These are phyloP conservation scores for Monosporascus sp. DNA, from an alignment of 2,329 filamentous ascomycete genomes.

Conservation along the genomic window DNA sequence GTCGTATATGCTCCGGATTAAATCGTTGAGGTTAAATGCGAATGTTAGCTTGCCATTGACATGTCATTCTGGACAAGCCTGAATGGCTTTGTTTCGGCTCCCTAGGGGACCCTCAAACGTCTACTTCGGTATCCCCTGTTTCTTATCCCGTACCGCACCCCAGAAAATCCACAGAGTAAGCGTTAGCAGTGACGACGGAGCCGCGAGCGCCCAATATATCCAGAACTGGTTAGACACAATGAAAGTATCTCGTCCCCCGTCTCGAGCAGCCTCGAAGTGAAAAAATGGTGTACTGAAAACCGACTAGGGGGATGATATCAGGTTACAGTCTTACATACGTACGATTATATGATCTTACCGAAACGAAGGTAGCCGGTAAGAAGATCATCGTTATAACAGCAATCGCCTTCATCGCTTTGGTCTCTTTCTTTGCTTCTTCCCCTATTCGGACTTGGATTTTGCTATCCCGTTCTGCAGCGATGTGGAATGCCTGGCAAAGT, in stretches of 20 bases:
- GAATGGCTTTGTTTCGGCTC: too few relatives aligned
- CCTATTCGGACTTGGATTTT: neutral
- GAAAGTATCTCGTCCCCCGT: neutral
- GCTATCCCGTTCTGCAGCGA: neutral
- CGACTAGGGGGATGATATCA: neutral
- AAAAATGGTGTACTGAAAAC: neutral
- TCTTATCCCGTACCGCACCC: neutral
- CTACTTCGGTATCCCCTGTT: too few relatives aligned
- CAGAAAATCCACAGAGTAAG: neutral
- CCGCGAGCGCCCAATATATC: neutral
- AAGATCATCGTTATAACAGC: neutral
- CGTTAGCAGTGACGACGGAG: neutral
- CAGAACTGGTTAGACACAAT: neutral
- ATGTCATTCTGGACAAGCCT: too few relatives aligned
- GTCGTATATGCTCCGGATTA: too few relatives aligned
- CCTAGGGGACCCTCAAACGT: too few relatives aligned
- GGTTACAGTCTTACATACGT: too few relatives aligned
- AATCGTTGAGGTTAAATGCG: too few relatives aligned
- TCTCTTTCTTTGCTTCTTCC: neutral
- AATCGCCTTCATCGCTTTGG: neutral
- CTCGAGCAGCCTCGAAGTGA: neutral
- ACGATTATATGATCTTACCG: neutral
- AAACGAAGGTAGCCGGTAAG: neutral
- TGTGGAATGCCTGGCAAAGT: neutral
- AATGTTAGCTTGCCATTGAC: too few relatives aligned